Percentiles rank a stretch among this genome's conserved stretches.
Conservation (phyloP, 2,329 filamentous ascomycete genomes). For the Cladosporium sp. region DNA sequence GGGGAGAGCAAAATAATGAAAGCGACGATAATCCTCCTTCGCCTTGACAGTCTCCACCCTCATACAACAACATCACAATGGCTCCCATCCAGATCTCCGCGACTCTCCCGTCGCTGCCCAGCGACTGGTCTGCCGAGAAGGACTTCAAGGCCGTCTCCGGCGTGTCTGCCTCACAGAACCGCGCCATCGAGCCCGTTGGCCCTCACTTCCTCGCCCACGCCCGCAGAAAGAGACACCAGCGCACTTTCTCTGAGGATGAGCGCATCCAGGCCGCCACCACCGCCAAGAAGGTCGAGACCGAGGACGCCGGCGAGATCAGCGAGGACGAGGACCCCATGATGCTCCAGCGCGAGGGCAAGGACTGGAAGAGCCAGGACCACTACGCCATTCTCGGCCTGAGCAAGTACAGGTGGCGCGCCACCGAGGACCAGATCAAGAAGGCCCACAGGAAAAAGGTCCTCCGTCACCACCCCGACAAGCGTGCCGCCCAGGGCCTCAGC, state of each 20-base stretch:
- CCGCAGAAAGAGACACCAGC: constrained; percentile 83
- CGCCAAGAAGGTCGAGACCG: constrained; percentile 94
- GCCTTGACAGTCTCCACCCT: neutral
- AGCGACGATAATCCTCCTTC: neutral
- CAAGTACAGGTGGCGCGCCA: constrained; percentile 89
- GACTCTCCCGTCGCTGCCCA: constrained; percentile 72
- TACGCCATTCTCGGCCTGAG: constrained; percentile 93
- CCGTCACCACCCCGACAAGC: constrained; percentile 98
- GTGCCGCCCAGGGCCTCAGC: constrained; percentile 80
- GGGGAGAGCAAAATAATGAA: constrained; percentile 5
- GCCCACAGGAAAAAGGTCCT: constrained; percentile 99
- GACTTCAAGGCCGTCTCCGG: constrained; percentile 84
- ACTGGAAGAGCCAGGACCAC: constrained; percentile 99
- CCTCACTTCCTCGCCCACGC: constrained; percentile 98
- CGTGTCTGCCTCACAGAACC: constrained; percentile 74
- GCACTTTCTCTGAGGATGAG: constrained; percentile 98
- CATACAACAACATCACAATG: constrained; percentile 51
- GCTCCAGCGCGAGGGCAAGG: constrained; percentile 91
- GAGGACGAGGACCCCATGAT: constrained; percentile 92
- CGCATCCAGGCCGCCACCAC: constrained; percentile 93
- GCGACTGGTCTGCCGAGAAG: constrained; percentile 82
- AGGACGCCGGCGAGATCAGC: constrained; percentile 86
- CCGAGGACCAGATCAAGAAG: constrained; percentile 97
- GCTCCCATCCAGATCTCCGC: constrained; percentile 61
- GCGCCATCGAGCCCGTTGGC: constrained; percentile 92